Conservation (phyloP, 495 filamentous ascomycete genomes). For the Penicillium maclennaniae region DNA sequence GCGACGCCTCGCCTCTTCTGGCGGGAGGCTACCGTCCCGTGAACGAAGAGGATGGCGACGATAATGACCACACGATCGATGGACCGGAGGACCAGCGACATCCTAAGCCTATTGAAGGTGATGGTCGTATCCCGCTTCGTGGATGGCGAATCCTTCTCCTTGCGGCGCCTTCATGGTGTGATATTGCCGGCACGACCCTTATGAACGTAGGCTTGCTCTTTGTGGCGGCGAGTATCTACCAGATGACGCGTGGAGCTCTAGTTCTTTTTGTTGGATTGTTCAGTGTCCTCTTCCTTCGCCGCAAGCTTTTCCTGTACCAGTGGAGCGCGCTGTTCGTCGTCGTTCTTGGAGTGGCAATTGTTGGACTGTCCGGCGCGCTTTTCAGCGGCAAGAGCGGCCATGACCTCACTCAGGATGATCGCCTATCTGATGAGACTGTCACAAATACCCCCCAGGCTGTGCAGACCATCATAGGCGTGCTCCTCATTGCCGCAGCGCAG, state of each 20-base stretch:
- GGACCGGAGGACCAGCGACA: slow-evolving; percentile 31
- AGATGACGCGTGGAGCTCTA: slow-evolving; percentile 94
- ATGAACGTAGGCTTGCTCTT: slow-evolving; percentile 96
- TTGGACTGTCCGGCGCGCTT: slow-evolving; percentile 83
- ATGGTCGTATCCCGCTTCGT: slow-evolving; percentile 52
- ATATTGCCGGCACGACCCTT: slow-evolving; percentile 90
- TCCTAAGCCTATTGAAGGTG: slow-evolving; percentile 48
- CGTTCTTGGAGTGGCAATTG: slow-evolving; percentile 81
- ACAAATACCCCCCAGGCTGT: slow-evolving; percentile 57
- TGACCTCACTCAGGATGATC: slow-evolving; percentile 33
- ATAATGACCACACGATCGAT: slow-evolving; percentile 38
- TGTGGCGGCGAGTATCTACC: slow-evolving; percentile 92
- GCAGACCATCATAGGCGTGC: slow-evolving; percentile 72
- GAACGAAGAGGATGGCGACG: slow-evolving; percentile 41
- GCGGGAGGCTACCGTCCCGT: slow-evolving; percentile 64
- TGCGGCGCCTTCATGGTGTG: slow-evolving; percentile 84
- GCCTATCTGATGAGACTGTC: slow-evolving; percentile 15
- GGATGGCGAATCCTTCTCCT: slow-evolving; percentile 75
- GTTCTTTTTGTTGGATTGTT: slow-evolving; percentile 95
- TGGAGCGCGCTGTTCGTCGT: slow-evolving; percentile 87
- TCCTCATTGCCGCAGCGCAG: slow-evolving; percentile 88
- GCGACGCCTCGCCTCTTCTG: slow-evolving; percentile 39
- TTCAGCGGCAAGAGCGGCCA: slow-evolving; percentile 60
- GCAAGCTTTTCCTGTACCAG: slow-evolving; percentile 75
- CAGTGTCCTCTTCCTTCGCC: slow-evolving; percentile 82